Percentiles rank a stretch among this genome's conserved stretches.
These are phyloP conservation scores for Xylaria cubensis DNA, from an alignment of 495 filamentous ascomycete species.

Conservation along the genomic window DNA sequence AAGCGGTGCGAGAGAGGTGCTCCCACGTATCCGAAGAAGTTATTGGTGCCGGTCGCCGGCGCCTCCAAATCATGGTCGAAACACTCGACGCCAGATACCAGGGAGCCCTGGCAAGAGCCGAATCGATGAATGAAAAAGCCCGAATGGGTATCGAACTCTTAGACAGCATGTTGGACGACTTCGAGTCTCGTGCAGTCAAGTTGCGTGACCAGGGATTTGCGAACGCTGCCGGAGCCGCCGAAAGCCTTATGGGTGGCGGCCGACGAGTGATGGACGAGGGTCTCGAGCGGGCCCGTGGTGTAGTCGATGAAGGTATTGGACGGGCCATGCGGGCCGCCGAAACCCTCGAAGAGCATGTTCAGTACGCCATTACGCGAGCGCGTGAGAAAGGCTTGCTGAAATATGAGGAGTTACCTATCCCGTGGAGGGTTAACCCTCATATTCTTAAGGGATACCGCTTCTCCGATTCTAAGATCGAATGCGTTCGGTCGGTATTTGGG, in stretches of 20 bases:
- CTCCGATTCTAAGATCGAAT: slow-evolving; percentile 83
- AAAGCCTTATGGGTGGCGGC: slow-evolving; percentile 70
- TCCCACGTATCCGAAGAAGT: slow-evolving; percentile 89
- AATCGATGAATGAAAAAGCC: slow-evolving; percentile 89
- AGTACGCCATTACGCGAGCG: slow-evolving; percentile 78
- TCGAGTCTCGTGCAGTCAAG: slow-evolving; percentile 80
- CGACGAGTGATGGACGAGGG: slow-evolving; percentile 76
- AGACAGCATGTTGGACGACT: slow-evolving; percentile 80
- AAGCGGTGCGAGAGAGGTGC: slow-evolving; percentile 86
- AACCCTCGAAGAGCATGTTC: slow-evolving; percentile 77
- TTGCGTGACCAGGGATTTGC: slow-evolving; percentile 64
- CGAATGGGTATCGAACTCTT: slow-evolving; percentile 85
- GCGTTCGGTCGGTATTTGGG: slow-evolving; percentile 79
- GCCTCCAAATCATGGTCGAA: slow-evolving; percentile 88
- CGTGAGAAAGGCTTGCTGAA: slow-evolving; percentile 81
- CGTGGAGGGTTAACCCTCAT: slow-evolving; percentile 95
- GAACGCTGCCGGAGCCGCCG: slow-evolving; percentile 64
- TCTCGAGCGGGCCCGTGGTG: slow-evolving; percentile 74
- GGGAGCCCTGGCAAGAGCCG: slow-evolving; percentile 82
- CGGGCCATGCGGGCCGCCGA: slow-evolving; percentile 79
- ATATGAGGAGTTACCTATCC: slow-evolving; percentile 88
- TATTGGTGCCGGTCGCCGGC: slow-evolving; percentile 82
- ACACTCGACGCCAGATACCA: slow-evolving; percentile 92
- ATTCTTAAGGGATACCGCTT: slow-evolving; percentile 93
- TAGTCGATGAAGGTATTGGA: slow-evolving; percentile 86